Percentiles rank a stretch among this genome's conserved stretches.
Conservation (phyloP, 2,329 filamentous ascomycete genomes). For the Aspergillaceae sp. region DNA sequence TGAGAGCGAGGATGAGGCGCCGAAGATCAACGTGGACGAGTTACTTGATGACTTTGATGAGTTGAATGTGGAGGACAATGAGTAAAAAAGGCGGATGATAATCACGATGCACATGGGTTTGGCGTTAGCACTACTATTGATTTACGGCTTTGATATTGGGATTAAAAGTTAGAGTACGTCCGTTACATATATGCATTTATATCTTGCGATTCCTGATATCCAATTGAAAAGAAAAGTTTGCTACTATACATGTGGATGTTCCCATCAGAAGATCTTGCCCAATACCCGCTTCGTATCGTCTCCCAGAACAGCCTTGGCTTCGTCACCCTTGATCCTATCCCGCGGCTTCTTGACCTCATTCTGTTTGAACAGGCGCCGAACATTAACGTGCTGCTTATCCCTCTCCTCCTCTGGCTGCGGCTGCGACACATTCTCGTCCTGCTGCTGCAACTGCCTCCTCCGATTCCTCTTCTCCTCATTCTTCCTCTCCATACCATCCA, state of each 20-base stretch:
- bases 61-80: slow-evolving; percentile 57
- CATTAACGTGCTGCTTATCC: slow-evolving; percentile 10
- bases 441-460: slow-evolving; percentile 6
- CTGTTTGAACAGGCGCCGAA: slow-evolving; percentile 35
- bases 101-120: neutral
- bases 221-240: too few species aligned
- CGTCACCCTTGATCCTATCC: slow-evolving; percentile 13
- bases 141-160: neutral
- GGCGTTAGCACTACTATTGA: neutral
- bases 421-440: slow-evolving; percentile 5
- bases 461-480: slow-evolving; percentile 31
- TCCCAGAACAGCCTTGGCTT: slow-evolving; percentile 19
- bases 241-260: too few species aligned
- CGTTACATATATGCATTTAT: too few species aligned
- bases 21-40: slow-evolving; percentile 68
- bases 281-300: slow-evolving; percentile 37
- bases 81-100: slow-evolving; percentile 6
- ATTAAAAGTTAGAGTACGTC: slow-evolving; percentile 7
- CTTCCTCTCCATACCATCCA: slow-evolving; percentile 39
- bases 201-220: too few species aligned
- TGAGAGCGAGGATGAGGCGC: slow-evolving; percentile 54
- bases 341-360: slow-evolving; percentile 28
- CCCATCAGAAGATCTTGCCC: slow-evolving; percentile 37
- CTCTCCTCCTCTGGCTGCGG: slow-evolving; percentile 3
- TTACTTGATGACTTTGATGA: slow-evolving; percentile 91